Base-by-base conservation (phyloP, 345 rosid genomes). In the Brassica juncea region DNA sequence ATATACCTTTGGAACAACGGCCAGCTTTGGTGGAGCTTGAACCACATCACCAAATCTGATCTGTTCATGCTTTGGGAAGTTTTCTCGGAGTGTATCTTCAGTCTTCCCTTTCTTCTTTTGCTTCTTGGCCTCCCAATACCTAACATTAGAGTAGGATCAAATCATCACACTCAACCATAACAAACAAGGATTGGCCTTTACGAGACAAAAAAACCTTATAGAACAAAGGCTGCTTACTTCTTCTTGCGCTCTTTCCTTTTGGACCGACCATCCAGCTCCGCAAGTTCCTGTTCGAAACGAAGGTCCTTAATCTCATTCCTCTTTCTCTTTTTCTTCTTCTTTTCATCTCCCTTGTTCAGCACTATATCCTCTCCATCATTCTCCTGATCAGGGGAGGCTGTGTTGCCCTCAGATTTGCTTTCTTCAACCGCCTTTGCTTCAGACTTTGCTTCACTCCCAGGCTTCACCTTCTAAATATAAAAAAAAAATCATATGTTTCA, bases 11-110 rank as follows among this genome's bases (percentile, higher is more conserved):
- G 96, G 97, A 74, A 87, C 16, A 15, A 81, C 34, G 42, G 80
- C 78, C 77, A 94, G 76, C 80, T 91, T 93, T 2, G 92, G 98
- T 12, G 99, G 97, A 76, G 96, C 96, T 82, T 86, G 84, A 57
- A 90, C 97, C 34, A 95, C 87, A 3, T 95, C 99, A 19, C 99
- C 99, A 75, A 94, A 94, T 80, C 79, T 75, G 6, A 94, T 85
- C 70, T 84, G 83, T 66, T 92, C 99, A 27, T 71, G 76, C 70
- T 89, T 89, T 0, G 97, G 96, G 68, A 95, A 91, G 71, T 88
- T 92, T 52, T 74, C 64, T 23, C 49, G 69, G 31, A 81, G 71
- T 3, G 82, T 73, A 39, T 86, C 92, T 72, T 86, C 86, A 8
- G 78, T 74, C 70, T 75, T 81, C 58, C 85, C 82, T 72, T 81